Base-by-base conservation (phyloP, 2,329 filamentous ascomycete species). In the Penicillium sp. region DNA sequence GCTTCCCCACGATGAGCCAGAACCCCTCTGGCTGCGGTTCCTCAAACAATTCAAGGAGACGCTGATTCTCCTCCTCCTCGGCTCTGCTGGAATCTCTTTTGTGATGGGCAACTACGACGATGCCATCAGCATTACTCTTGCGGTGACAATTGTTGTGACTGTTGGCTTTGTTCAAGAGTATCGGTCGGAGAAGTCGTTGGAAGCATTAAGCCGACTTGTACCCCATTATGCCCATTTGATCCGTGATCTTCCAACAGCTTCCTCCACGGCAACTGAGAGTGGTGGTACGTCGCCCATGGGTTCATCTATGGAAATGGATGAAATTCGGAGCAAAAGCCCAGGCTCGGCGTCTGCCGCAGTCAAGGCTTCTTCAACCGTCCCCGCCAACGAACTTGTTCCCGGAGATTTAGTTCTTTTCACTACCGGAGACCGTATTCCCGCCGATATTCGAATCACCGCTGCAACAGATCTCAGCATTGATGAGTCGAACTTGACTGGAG, bases 111-210 rank as follows among this genome's bases (percentile, higher is more conserved):
- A 99, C 71, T 87, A 88, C 71, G 93, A 97, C 68, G 96, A 99
- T 78, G 93, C 93, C 6, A 79, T 99, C 68, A 97, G 93, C 75
- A 99, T 99, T 70, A 90, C 93, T 0, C 87, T 96, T 33, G 94
- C 94, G 2, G 94, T 99, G 23, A 96, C 93, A 27, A 99, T 99
- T 66, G 94, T 99, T 6, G 93, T 99, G 25, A 89, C 89, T 0
- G 94, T 99, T 42, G 94, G 93, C 2, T 99, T 99, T 67, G 86
- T 97, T 52, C 94, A 99, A 73, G 94, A 99, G 77, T 99, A 99
- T 74, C 84, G 94, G 58, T 97, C 94, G 8, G 94, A 99, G 73
- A 96, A 99, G 76, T 97, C 93, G 3, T 86, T 99, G 64, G 94
- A 99, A 75, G 94, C 94, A 21, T 80, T 99, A 66, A 97, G 90